Percentiles rank a stretch among this genome's conserved stretches.
Evolutionary conservation across 257 asterid species (phyloP).

Genomic region (Penstemon newberryi): DNA sequence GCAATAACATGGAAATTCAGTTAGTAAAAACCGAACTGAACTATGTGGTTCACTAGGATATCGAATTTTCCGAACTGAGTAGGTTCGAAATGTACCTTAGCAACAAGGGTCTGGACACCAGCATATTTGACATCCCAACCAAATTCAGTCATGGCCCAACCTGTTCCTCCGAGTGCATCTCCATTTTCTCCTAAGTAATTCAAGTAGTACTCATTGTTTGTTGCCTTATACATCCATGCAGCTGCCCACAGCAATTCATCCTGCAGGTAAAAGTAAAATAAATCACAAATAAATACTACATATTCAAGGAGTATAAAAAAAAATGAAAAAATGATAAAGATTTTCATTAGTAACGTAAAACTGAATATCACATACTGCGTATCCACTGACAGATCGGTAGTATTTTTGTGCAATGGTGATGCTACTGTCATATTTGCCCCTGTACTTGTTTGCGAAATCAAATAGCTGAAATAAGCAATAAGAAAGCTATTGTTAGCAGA

Average conservation of each 20-base stretch:
- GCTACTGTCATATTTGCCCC: slow-evolving; percentile 81
- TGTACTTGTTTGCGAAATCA: slow-evolving; percentile 57
- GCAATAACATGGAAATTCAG: slow-evolving; percentile 15
- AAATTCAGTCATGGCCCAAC: slow-evolving; percentile 95
- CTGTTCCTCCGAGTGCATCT: slow-evolving; percentile 89
- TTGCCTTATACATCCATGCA: slow-evolving; percentile 95
- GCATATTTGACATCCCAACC: slow-evolving; percentile 99
- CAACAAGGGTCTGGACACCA: slow-evolving; percentile 88
- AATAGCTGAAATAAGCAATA: slow-evolving; percentile 39
- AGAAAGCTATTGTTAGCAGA: too few relatives aligned
- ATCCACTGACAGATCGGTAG: slow-evolving; percentile 96
- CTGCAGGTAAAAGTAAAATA: slow-evolving; percentile 29
- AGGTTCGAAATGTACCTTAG: slow-evolving; percentile 51
- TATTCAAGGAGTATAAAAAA: not conserved
- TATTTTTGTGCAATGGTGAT: slow-evolving; percentile 85
- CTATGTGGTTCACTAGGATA: not conserved
- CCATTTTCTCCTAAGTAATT: slow-evolving; percentile 78
- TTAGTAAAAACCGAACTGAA: too few relatives aligned
- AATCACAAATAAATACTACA: too few relatives aligned
- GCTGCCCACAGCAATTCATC: slow-evolving; percentile 98
- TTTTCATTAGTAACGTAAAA: too few relatives aligned
- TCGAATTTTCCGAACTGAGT: not conserved
- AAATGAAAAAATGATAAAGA: too few relatives aligned
- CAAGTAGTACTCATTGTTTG: slow-evolving; percentile 66
- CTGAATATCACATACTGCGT: slow-evolving; percentile 61